Evolutionary conservation across 345 rosid genomes (phyloP).

Genomic region (Pistacia integerrima): DNA sequence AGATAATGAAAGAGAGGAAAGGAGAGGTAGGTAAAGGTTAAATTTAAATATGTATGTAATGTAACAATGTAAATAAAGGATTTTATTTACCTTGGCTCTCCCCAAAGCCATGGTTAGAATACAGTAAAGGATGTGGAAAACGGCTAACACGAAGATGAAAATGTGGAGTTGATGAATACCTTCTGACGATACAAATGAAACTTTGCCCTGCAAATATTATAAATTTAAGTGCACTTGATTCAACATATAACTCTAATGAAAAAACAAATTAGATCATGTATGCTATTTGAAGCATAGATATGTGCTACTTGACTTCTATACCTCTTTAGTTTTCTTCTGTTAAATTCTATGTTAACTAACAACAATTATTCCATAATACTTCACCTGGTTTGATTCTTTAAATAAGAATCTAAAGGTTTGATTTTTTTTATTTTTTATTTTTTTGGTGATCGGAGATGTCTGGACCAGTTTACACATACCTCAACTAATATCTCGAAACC

Average conservation of each 20-base stretch:
- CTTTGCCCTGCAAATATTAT: slow-evolving; percentile 58
- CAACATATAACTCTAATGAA: not conserved
- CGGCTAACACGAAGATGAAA: slow-evolving; percentile 83
- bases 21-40: not conserved
- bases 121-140: slow-evolving; percentile 80
- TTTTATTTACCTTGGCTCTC: slow-evolving; percentile 57
- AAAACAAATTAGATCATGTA: not conserved
- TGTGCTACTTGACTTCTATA: too few species aligned
- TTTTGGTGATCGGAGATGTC: too few species aligned
- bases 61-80: too few species aligned
- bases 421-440: too few species aligned
- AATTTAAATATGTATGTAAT: not conserved
- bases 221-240: not conserved
- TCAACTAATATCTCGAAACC: too few species aligned
- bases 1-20: not conserved
- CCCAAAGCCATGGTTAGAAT: slow-evolving; percentile 73
- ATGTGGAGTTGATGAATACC: slow-evolving; percentile 92
- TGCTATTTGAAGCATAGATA: too few species aligned
- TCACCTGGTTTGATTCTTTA: too few species aligned
- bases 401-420: too few species aligned
- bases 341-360: too few species aligned
- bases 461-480: too few species aligned
- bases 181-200: slow-evolving; percentile 74
- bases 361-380: too few species aligned
- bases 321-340: too few species aligned